Base-by-base conservation (phyloP, 139 green algal genomes). In the Yamagishiella unicocca region DNA sequence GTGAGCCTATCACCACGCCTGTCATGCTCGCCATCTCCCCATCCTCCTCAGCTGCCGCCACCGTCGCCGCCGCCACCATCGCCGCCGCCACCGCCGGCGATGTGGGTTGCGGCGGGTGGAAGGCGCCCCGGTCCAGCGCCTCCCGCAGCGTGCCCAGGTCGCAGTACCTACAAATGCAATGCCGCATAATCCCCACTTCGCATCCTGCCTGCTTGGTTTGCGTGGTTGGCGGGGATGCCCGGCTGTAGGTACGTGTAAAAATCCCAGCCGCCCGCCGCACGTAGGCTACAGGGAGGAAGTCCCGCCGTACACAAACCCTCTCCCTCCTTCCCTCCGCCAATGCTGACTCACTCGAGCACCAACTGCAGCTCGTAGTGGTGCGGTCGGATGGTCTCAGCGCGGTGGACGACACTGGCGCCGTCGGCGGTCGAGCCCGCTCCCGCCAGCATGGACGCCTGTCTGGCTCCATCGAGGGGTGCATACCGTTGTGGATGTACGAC, bases 291-390 rank as follows among this genome's bases (percentile, higher is more conserved):
- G n/a, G n/a, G n/a, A n/a, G n/a, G n/a, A n/a, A n/a, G n/a, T n/a
- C n/a, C n/a, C n/a, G n/a, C n/a, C n/a, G n/a, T n/a, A n/a, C n/a
- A n/a, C n/a, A n/a, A n/a, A n/a, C n/a, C n/a, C n/a, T n/a, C n/a
- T n/a, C n/a, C n/a, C n/a, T n/a, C n/a, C n/a, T n/a, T n/a, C n/a
- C n/a, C n/a, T n/a, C n/a, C n/a, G n/a, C n/a, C n/a, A n/a, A n/a
- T n/a, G n/a, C n/a, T n/a, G n/a, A 45, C 70, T 42, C 70, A 43
- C 72, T 42, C 72, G 24, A 82, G 74, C 74, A 82, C 74, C 45
- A 82, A 31, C 35, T 66, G 74, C 45, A 82, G 74, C 46, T 82
- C 74, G 50, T 82, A 82, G 74, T 53, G 42, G 45, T 82, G 74
- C 1, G 74, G 46, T 31, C 21, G 72, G 38, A 53, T 50, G 35